phyloP scores from a whole-genome alignment of 2,329 filamentous ascomycete species.

The Lecanicillium sp. region DNA sequence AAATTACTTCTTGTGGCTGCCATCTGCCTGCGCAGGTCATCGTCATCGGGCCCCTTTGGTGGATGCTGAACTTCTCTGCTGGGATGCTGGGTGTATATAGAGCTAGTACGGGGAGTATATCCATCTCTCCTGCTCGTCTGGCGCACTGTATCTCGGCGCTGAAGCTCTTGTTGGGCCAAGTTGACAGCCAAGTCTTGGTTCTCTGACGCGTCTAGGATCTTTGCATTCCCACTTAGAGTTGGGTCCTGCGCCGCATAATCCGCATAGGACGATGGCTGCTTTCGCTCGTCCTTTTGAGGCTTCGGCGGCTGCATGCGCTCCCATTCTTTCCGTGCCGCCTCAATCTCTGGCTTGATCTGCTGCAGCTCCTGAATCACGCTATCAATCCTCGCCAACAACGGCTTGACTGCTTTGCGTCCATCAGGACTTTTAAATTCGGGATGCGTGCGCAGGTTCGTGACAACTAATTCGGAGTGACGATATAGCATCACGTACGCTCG shows the following conservation, averaged over 20 bases:
- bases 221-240: conserved; percentile 46
- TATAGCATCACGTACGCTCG: conserved; percentile 89
- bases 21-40: conserved; percentile 43
- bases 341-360: conserved; percentile 69
- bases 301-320: conserved; percentile 39
- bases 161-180: conserved; percentile 65
- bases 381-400: conserved; percentile 39
- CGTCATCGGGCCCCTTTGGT: conserved; percentile 20
- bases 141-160: conserved; percentile 54
- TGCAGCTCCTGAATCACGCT: conserved; percentile 65
- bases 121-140: conserved; percentile 29
- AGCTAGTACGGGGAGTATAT: conserved; percentile 1
- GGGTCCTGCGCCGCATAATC: conserved; percentile 50
- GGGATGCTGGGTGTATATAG: background rate
- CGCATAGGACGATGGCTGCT: conserved; percentile 28
- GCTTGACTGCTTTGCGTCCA: conserved; percentile 53
- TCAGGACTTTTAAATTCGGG: conserved; percentile 64
- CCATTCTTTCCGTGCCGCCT: conserved; percentile 62
- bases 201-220: conserved; percentile 60
- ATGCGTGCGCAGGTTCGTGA: conserved; percentile 66
- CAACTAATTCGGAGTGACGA: conserved; percentile 76
- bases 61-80: background rate
- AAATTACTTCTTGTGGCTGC: conserved; percentile 40
- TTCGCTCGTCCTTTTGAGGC: conserved; percentile 12
- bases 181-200: conserved; percentile 70